These are phyloP conservation scores for Suhomyces pyralidae DNA, from an alignment of 805 yeast species.

Conservation along the genomic window DNA sequence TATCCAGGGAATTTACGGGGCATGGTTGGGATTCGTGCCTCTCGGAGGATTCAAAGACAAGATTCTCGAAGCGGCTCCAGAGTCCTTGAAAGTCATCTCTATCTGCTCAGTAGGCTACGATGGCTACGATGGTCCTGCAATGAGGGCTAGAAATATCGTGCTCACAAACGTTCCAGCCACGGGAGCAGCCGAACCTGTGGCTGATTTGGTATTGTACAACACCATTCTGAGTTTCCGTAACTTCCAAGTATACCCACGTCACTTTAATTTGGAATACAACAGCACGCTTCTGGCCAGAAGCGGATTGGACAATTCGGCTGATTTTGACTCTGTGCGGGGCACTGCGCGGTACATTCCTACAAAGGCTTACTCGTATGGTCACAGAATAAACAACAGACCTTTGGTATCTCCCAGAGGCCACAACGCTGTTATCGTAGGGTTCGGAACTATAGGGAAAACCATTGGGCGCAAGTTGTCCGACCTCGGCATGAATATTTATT, in stretches of 20 bases:
- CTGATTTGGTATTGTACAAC: constrained; percentile 64
- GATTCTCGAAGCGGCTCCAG: constrained; percentile 45
- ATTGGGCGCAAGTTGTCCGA: constrained; percentile 54
- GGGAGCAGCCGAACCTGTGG: constrained; percentile 68
- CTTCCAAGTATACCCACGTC: constrained; percentile 45
- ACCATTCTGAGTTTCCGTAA: constrained; percentile 60
- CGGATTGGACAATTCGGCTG: constrained; percentile 28
- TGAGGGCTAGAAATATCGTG: constrained; percentile 43
- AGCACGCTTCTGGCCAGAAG: constrained; percentile 48
- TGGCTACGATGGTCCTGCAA: constrained; percentile 41
- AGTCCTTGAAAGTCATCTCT: constrained; percentile 44
- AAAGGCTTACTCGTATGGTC: constrained; percentile 38
- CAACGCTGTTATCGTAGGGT: constrained; percentile 63
- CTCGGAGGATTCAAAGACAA: constrained; percentile 50
- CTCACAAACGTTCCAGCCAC: constrained; percentile 56
- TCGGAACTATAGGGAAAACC: constrained; percentile 70
- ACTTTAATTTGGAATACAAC: constrained; percentile 33
- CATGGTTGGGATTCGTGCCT: constrained; percentile 53
- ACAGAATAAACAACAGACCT: constrained; percentile 44
- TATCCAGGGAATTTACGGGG: constrained; percentile 55
- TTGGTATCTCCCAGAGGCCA: constrained; percentile 53
- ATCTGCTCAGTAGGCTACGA: constrained; percentile 60
- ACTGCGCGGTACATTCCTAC: constrained; percentile 7
- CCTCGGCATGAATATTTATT: constrained; percentile 65
- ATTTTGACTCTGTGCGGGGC: constrained; percentile 33